phyloP scores from a whole-genome alignment of 495 filamentous ascomycete genomes.

The Penicillium pancosmium region DNA sequence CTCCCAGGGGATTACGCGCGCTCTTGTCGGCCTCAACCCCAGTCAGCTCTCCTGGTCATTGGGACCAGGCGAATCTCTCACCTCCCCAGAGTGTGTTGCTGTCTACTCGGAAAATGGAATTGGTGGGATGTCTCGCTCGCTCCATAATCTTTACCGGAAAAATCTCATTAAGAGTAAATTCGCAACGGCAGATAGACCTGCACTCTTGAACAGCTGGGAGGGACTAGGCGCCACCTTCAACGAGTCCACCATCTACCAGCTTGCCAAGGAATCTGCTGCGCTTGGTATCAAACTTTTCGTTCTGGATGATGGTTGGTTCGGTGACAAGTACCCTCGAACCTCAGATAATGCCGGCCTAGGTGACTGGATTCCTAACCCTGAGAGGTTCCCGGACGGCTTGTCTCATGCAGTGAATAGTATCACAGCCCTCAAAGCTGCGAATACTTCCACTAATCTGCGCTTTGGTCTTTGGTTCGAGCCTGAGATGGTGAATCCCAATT shows the following conservation, averaged over 20 bases:
- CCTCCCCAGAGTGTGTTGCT: conserved; percentile 55
- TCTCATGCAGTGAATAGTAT: conserved; percentile 44
- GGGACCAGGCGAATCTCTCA: conserved; percentile 48
- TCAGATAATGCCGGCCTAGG: conserved; percentile 54
- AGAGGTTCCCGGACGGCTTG: conserved; percentile 56
- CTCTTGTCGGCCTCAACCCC: conserved; percentile 53
- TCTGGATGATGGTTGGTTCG: conserved; percentile 63
- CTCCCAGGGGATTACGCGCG: conserved; percentile 56
- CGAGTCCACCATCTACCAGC: conserved; percentile 44
- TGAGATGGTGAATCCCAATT: conserved; percentile 61
- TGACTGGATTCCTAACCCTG: conserved; percentile 56
- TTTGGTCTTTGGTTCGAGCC: conserved; percentile 63
- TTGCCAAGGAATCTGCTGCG: conserved; percentile 53
- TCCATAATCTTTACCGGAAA: conserved; percentile 56
- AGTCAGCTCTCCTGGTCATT: conserved; percentile 52
- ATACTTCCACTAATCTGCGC: conserved; percentile 43
- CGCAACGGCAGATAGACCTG: conserved; percentile 48
- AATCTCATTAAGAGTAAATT: conserved; percentile 57
- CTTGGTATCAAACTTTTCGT: conserved; percentile 57
- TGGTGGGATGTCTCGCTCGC: conserved; percentile 55
- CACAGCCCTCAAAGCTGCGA: conserved; percentile 42
- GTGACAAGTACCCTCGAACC: conserved; percentile 52
- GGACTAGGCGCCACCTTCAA: conserved; percentile 55
- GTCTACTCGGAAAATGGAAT: conserved; percentile 55
- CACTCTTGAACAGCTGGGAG: conserved; percentile 61